Percentiles rank a stretch among this genome's conserved stretches.
Conservation (phyloP, 352 stramenopile species). For the Globisporangium recalcitrans region DNA sequence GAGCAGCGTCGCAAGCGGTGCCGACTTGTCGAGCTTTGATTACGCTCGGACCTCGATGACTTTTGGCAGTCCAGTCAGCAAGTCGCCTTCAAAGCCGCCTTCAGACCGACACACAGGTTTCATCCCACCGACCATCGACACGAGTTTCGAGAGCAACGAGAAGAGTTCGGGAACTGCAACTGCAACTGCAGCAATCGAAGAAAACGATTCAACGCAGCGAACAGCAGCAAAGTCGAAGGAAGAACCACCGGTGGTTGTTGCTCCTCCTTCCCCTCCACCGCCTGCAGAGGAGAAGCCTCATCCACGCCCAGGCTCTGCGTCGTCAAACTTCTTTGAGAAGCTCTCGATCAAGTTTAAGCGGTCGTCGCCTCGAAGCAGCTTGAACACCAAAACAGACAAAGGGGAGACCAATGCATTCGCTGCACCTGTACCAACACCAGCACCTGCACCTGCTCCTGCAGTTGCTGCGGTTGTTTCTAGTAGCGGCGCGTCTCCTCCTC, state of each 20-base stretch:
- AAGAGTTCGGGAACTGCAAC: neutral
- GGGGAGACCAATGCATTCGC: slow-evolving; percentile 19
- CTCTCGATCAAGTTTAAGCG: slow-evolving; percentile 80
- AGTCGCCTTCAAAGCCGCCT: slow-evolving; percentile 6
- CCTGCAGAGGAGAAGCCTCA: slow-evolving; percentile 31
- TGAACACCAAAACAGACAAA: slow-evolving; percentile 13
- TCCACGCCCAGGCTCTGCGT: slow-evolving; percentile 29
- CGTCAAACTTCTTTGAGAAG: slow-evolving; percentile 82
- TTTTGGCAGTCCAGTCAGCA: slow-evolving; percentile 17
- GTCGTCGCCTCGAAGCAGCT: slow-evolving; percentile 42
- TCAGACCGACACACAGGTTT: slow-evolving; percentile 1
- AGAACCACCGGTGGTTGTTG: neutral
- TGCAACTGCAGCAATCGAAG: neutral
- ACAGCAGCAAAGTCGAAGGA: slow-evolving; percentile 1
- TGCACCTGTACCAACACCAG: neutral
- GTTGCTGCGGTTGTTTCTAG: neutral
- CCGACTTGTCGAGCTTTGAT: slow-evolving; percentile 64
- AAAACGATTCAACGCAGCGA: neutral
- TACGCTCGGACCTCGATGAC: slow-evolving; percentile 23
- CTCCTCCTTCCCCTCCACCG: slow-evolving; percentile 17
- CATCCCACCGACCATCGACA: slow-evolving; percentile 3
- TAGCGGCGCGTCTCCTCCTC: slow-evolving; percentile 6
- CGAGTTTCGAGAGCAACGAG: neutral
- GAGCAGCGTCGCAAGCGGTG: slow-evolving; percentile 35
- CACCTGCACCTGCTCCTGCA: neutral